Evolutionary conservation across 345 rosid genomes (phyloP).

Genomic region (Gossypium stocksii): DNA sequence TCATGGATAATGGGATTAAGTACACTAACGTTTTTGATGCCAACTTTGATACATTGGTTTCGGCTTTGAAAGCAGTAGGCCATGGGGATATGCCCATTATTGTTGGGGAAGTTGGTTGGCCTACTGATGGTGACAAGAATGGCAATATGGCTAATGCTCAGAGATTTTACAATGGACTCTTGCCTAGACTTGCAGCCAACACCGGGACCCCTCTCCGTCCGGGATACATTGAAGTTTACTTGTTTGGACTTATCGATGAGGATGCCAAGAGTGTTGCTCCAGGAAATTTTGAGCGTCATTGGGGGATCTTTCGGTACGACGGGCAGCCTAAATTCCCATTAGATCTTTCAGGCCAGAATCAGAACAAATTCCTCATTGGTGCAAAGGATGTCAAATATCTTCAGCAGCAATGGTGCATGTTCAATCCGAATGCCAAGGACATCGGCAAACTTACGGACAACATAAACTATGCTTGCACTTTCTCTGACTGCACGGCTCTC

Average conservation of each 20-base stretch:
- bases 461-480: conserved; percentile 63
- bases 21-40: conserved; percentile 86
- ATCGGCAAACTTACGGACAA: conserved; percentile 60
- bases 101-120: conserved; percentile 95
- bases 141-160: conserved; percentile 53
- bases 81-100: conserved; percentile 50
- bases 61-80: conserved; percentile 56
- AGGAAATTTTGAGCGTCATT: conserved; percentile 82
- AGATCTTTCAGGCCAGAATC: conserved; percentile 63
- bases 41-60: conserved; percentile 77
- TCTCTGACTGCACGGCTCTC: conserved; percentile 56
- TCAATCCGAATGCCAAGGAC: conserved; percentile 56
- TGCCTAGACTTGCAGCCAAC: conserved; percentile 53
- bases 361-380: conserved; percentile 45
- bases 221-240: conserved; percentile 55
- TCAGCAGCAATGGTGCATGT: conserved; percentile 62
- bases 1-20: conserved; percentile 49
- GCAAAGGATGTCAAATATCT: conserved; percentile 64
- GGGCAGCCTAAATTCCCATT: conserved; percentile 73
- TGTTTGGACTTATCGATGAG: conserved; percentile 79
- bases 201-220: conserved; percentile 71
- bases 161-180: conserved; percentile 67
- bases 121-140: conserved; percentile 87
- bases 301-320: conserved; percentile 54
- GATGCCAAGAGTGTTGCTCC: conserved; percentile 86